Conservation (phyloP, 768 basidiomycete genomes). For the Boletus patriciae region DNA sequence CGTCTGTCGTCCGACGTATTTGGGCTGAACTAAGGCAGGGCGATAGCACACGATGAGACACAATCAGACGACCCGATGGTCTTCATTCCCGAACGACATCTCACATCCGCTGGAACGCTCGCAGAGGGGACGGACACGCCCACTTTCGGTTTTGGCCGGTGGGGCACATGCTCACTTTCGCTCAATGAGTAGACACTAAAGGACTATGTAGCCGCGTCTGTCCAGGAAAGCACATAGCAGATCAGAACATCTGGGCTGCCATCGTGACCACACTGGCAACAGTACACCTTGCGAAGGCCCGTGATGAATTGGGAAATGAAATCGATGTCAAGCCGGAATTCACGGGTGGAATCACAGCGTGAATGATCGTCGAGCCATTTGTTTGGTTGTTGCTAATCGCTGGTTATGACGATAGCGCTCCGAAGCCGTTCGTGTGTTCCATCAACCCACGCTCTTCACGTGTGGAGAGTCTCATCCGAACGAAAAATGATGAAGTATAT, state of each 20-base stretch:
- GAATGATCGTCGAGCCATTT: neutral
- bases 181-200: neutral
- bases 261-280: conserved; percentile 34
- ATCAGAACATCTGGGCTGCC: conserved; percentile 34
- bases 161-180: neutral
- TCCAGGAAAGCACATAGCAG: conserved; percentile 37
- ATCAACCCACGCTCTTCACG: conserved; percentile 17
- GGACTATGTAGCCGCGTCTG: conserved; percentile 26
- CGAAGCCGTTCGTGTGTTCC: conserved; percentile 28
- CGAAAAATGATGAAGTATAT: neutral
- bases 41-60: conserved; percentile 48
- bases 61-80: conserved; percentile 51
- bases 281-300: conserved; percentile 26
- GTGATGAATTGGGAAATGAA: conserved; percentile 31
- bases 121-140: neutral
- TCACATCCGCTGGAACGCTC: conserved; percentile 28
- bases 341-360: conserved; percentile 24
- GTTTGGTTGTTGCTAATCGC: neutral
- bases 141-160: conserved; percentile 31
- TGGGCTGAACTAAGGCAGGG: conserved; percentile 31
- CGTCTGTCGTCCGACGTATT: neutral
- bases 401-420: conserved; percentile 12
- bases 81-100: conserved; percentile 59
- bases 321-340: conserved; percentile 28
- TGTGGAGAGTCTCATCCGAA: conserved; percentile 18